A percentile compares a stretch with the other conserved stretches of the same genome.
phyloP scores from a whole-genome alignment of 768 basidiomycete genomes.

The Hemileccinum rubropunctum region DNA sequence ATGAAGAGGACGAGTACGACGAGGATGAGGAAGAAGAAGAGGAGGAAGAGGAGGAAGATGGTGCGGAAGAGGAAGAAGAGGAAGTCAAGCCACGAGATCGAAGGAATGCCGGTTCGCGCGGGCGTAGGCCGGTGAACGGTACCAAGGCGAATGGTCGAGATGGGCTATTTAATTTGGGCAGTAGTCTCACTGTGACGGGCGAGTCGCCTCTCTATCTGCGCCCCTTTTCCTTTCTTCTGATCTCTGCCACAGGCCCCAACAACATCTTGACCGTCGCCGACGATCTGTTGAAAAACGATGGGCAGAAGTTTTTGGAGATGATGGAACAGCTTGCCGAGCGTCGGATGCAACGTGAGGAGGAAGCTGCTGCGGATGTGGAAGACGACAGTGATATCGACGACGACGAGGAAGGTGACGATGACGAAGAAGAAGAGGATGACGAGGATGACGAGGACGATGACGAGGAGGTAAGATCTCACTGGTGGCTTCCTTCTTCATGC shows the following conservation, averaged over 20 bases:
- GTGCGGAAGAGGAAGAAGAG: slow-evolving; percentile 57
- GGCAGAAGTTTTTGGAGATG: slow-evolving; percentile 99
- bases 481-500: slow-evolving; percentile 2
- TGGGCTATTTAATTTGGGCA: slow-evolving; percentile 78
- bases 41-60: slow-evolving; percentile 69
- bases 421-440: slow-evolving; percentile 64
- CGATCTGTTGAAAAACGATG: slow-evolving; percentile 97
- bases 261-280: slow-evolving; percentile 98
- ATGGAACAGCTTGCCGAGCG: slow-evolving; percentile 98
- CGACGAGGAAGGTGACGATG: slow-evolving; percentile 57
- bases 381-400: slow-evolving; percentile 62
- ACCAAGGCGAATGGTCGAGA: slow-evolving; percentile 50
- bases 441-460: slow-evolving; percentile 50
- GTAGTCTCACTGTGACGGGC: slow-evolving; percentile 80
- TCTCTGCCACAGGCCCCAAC: slow-evolving; percentile 58
- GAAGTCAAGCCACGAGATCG: slow-evolving; percentile 45
- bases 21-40: slow-evolving; percentile 67
- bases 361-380: slow-evolving; percentile 57
- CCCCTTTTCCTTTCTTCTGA: slow-evolving; percentile 15
- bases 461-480: slow-evolving; percentile 39
- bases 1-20: slow-evolving; percentile 56
- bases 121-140: slow-evolving; percentile 41
- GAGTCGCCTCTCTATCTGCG: slow-evolving; percentile 29
- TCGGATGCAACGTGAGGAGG: slow-evolving; percentile 87
- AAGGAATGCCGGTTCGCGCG: slow-evolving; percentile 34